These are phyloP conservation scores for Mortierella sp. DNA, from an alignment of 371 early-diverging fungal species.

Conservation along the genomic window DNA sequence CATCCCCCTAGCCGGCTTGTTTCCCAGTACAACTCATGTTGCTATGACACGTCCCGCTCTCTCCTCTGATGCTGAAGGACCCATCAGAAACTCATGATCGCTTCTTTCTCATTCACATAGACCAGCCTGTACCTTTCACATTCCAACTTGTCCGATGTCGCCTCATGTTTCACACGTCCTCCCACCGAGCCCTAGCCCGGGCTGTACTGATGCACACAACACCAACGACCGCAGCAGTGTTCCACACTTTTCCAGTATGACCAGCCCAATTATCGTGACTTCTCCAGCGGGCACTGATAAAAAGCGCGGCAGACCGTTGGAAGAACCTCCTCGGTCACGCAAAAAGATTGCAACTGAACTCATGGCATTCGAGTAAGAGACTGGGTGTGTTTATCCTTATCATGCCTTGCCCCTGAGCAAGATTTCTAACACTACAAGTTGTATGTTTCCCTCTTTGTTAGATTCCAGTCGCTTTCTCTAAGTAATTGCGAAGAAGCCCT, in stretches of 20 bases:
- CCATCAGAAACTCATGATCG: background rate
- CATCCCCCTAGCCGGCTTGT: too few relatives aligned
- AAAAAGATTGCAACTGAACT: constrained; percentile 45
- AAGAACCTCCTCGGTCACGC: constrained; percentile 22
- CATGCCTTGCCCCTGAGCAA: background rate
- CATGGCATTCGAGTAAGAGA: constrained; percentile 46
- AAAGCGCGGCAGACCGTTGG: constrained; percentile 29
- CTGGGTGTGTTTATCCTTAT: background rate
- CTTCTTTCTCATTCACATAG: background rate
- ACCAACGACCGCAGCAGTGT: background rate
- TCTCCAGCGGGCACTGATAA: constrained; percentile 10
- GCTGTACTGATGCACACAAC: background rate
- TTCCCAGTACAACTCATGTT: too few relatives aligned
- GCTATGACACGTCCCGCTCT: background rate
- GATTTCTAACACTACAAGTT: background rate
- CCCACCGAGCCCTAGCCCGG: background rate
- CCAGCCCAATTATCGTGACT: background rate
- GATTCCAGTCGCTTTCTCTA: constrained; percentile 46
- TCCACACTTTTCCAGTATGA: background rate
- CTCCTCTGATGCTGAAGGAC: too few relatives aligned
- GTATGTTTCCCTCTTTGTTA: background rate
- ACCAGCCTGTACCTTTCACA: background rate
- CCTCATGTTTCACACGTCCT: constrained; percentile 4
- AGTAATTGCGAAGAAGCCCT: constrained; percentile 15
- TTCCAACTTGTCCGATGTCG: background rate